phyloP scores from a whole-genome alignment of 495 filamentous ascomycete species.

The Aspergillus cavernicola region DNA sequence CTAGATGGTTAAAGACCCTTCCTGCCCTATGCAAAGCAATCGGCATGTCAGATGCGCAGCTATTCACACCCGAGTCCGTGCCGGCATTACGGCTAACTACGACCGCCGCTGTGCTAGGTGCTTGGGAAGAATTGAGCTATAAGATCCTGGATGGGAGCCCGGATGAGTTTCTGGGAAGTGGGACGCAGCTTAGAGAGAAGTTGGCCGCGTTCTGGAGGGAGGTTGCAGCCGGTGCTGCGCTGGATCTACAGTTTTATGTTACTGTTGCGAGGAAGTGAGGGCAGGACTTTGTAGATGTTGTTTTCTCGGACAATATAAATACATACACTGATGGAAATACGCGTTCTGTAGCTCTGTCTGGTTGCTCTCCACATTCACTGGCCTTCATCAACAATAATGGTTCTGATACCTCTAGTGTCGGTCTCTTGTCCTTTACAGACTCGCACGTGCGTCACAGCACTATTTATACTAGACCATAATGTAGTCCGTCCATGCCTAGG shows the following conservation, averaged over 20 bases:
- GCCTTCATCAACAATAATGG: too few species aligned
- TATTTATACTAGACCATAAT: too few species aligned
- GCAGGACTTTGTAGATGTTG: too few species aligned
- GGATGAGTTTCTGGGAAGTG: not conserved
- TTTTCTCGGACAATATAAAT: too few species aligned
- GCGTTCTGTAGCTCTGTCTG: too few species aligned
- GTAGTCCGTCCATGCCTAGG: too few species aligned
- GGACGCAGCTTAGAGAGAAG: not conserved
- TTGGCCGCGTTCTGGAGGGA: not conserved
- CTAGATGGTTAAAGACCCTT: not conserved
- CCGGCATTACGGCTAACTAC: not conserved
- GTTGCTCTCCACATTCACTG: too few species aligned
- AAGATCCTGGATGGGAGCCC: not conserved
- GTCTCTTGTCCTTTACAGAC: too few species aligned
- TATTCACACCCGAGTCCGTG: not conserved
- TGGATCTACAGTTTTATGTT: not conserved
- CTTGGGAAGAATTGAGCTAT: constrained; percentile 5
- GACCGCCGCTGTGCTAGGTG: not conserved
- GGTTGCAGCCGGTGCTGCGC: not conserved
- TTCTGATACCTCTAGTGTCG: too few species aligned
- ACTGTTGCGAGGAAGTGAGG: constrained; percentile 3
- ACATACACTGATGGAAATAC: too few species aligned
- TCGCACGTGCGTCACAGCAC: too few species aligned
- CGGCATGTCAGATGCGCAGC: not conserved
- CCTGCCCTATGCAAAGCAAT: not conserved